phyloP scores from a whole-genome alignment of 169 alveolate species.

The Babesia ovata region DNA sequence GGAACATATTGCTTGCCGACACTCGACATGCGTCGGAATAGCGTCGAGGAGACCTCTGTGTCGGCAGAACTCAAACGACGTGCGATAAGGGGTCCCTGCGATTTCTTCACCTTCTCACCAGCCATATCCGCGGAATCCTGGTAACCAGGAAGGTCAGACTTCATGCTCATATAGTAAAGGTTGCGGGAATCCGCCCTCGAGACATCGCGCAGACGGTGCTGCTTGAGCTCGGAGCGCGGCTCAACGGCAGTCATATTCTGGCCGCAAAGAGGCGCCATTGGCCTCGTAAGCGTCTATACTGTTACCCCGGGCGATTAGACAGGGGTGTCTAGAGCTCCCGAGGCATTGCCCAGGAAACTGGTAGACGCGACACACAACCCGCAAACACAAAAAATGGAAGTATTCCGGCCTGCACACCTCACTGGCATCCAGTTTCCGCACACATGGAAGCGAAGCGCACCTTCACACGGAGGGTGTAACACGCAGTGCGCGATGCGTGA shows the following conservation, averaged over 20 bases:
- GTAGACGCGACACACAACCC: too few relatives aligned
- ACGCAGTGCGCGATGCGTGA: background rate
- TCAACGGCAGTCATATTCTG: background rate
- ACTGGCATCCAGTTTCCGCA: background rate
- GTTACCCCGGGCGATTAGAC: background rate
- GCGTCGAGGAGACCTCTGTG: constrained; percentile 62
- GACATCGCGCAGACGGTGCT: constrained; percentile 1
- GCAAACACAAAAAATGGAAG: too few relatives aligned
- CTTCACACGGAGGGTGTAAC: too few relatives aligned
- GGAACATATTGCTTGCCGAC: constrained; percentile 10
- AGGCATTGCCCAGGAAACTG: too few relatives aligned
- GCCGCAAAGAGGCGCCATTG: constrained; percentile 10
- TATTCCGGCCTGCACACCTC: background rate
- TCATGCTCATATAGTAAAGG: constrained; percentile 4
- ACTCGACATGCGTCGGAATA: constrained; percentile 27
- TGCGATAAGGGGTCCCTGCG: constrained; percentile 39
- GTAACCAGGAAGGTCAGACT: background rate
- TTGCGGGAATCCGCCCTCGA: background rate
- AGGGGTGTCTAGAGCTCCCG: background rate
- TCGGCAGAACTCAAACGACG: constrained; percentile 54
- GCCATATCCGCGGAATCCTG: background rate
- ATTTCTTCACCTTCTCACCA: constrained; percentile 4
- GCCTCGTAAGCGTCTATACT: background rate
- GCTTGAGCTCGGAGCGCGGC: constrained; percentile 13
- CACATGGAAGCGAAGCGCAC: background rate